A percentile compares a stretch with the other conserved stretches of the same genome.
Evolutionary conservation across 192 early-diverging fungal species (phyloP).

Genomic region (Funneliformis geosporum): DNA sequence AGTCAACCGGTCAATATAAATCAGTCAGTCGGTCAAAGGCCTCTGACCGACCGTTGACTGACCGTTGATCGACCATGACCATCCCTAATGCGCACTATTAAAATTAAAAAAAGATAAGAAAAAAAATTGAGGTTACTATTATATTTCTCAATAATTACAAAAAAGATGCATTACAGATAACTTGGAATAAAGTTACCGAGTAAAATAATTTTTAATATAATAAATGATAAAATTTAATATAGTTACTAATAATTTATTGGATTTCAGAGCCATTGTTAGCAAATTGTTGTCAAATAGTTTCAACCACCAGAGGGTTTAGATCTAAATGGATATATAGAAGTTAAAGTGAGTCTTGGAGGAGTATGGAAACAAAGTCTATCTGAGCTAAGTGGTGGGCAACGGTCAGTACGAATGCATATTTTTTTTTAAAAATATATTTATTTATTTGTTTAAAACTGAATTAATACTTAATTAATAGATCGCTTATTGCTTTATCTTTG

Average conservation of each 20-base stretch:
- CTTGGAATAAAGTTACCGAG: slow-evolving; percentile 90
- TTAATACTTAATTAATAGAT: slow-evolving; percentile 54
- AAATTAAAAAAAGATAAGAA: slow-evolving; percentile 90
- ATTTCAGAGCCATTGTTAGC: slow-evolving; percentile 96
- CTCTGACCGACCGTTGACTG: too few species aligned
- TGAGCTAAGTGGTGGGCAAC: slow-evolving; percentile 96
- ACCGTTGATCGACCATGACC: too few species aligned
- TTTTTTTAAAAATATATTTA: slow-evolving; percentile 19
- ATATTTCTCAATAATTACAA: slow-evolving; percentile 86
- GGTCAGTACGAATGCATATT: slow-evolving; percentile 44
- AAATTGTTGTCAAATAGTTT: slow-evolving; percentile 90
- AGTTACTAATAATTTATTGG: slow-evolving; percentile 40
- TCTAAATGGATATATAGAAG: slow-evolving; percentile 88
- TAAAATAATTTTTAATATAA: slow-evolving; percentile 37
- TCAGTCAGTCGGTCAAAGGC: too few species aligned
- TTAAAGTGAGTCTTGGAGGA: slow-evolving; percentile 93
- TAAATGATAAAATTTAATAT: not conserved
- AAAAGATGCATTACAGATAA: slow-evolving; percentile 82
- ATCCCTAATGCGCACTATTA: too few species aligned
- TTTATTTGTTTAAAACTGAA: slow-evolving; percentile 12
- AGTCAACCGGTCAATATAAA: too few species aligned
- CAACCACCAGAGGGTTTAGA: slow-evolving; percentile 80
- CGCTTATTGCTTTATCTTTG: slow-evolving; percentile 92
- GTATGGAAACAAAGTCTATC: slow-evolving; percentile 97
- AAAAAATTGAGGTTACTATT: slow-evolving; percentile 95